These are phyloP conservation scores for Wickerhamiella nectarea DNA, from an alignment of 805 yeast species.

Conservation along the genomic window DNA sequence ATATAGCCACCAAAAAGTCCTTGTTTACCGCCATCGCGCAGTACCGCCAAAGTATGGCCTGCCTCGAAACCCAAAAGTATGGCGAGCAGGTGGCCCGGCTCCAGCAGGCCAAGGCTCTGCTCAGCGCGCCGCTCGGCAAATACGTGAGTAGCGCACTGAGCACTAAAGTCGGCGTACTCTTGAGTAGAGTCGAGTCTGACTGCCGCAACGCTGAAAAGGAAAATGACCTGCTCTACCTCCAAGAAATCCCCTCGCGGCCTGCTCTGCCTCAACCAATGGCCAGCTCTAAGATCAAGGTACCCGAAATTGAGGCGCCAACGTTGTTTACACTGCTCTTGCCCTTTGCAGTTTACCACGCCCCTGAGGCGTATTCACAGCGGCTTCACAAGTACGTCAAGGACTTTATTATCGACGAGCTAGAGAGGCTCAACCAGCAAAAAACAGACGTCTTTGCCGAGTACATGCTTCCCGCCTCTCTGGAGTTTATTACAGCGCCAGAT, in stretches of 20 bases:
- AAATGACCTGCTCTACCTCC: constrained; percentile 65
- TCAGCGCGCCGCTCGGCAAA: constrained; percentile 27
- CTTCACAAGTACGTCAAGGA: constrained; percentile 38
- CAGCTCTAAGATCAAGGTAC: background rate
- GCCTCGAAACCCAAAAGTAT: constrained; percentile 38
- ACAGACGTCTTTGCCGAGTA: constrained; percentile 29
- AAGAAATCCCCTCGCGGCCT: constrained; percentile 40
- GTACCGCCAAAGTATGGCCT: constrained; percentile 42
- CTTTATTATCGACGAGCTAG: constrained; percentile 28
- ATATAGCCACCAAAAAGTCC: constrained; percentile 40
- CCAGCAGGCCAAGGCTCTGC: constrained; percentile 24
- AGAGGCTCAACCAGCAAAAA: constrained; percentile 18
- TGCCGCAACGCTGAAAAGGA: constrained; percentile 53
- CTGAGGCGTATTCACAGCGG: constrained; percentile 55
- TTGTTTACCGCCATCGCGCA: constrained; percentile 66
- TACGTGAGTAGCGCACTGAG: constrained; percentile 25
- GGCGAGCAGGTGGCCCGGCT: constrained; percentile 63
- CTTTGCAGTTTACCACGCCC: constrained; percentile 45
- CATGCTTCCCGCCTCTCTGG: constrained; percentile 50
- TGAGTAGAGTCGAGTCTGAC: constrained; percentile 35
- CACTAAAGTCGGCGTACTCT: constrained; percentile 35
- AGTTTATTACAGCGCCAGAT: constrained; percentile 41
- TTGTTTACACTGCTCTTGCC: constrained; percentile 59
- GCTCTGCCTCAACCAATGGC: constrained; percentile 19
- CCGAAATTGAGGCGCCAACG: background rate